phyloP scores from a whole-genome alignment of 148 eudicot genomes.

The Agrostemma githago region DNA sequence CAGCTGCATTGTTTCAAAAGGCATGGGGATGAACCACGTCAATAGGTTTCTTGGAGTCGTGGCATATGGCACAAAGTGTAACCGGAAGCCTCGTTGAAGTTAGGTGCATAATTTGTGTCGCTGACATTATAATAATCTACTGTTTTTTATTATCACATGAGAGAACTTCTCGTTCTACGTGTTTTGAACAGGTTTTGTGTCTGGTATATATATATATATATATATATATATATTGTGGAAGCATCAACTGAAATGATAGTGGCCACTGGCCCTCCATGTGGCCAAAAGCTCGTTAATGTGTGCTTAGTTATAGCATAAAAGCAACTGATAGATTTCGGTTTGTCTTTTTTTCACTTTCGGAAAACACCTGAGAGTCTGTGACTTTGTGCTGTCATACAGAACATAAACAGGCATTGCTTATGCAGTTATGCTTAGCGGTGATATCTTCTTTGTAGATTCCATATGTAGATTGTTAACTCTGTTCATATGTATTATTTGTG shows the following conservation, averaged over 20 bases:
- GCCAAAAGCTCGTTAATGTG: neutral
- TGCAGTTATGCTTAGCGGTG: neutral
- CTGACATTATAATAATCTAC: neutral
- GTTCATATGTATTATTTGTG: conserved; percentile 29
- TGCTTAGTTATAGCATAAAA: neutral
- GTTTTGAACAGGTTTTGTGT: no score
- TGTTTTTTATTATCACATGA: no score
- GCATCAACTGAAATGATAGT: neutral
- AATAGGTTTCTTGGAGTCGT: neutral
- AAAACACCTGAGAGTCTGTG: neutral
- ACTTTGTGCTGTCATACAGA: neutral
- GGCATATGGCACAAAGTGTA: neutral
- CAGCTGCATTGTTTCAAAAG: neutral
- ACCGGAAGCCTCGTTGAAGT: neutral
- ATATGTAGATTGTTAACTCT: conserved; percentile 7
- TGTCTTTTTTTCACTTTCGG: neutral
- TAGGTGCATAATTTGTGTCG: neutral
- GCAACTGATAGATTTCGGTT: neutral
- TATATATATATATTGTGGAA: neutral
- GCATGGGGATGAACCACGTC: neutral
- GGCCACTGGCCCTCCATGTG: neutral
- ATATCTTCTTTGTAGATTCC: neutral
- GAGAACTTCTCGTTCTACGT: no score
- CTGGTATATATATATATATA: neutral
- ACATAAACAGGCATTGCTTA: neutral